A percentile compares a stretch with the other conserved stretches of the same genome.
Conservation (phyloP, 2,329 filamentous ascomycete species). For the Nakataea oryzae region DNA sequence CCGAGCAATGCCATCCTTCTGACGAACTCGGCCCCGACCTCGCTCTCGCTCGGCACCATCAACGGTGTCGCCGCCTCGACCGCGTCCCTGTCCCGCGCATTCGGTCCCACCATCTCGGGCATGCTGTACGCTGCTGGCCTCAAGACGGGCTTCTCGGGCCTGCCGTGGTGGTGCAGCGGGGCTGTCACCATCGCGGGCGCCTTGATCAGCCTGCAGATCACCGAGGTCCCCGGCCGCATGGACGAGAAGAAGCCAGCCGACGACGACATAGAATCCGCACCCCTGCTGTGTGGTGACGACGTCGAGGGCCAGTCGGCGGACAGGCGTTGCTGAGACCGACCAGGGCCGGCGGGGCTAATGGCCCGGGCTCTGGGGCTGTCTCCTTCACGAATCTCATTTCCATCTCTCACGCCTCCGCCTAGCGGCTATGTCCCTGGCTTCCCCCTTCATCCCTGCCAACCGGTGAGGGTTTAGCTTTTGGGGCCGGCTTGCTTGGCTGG, state of each 20-base stretch:
- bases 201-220: slow-evolving; percentile 64
- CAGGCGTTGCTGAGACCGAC: neutral
- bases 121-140: slow-evolving; percentile 74
- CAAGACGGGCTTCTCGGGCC: slow-evolving; percentile 68
- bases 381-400: too few species aligned
- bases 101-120: slow-evolving; percentile 83
- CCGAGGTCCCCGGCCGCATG: slow-evolving; percentile 43
- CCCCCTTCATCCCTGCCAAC: too few species aligned
- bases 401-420: too few species aligned
- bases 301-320: neutral
- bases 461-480: too few species aligned
- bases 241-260: slow-evolving; percentile 26
- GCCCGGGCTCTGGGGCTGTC: too few species aligned
- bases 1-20: slow-evolving; percentile 83
- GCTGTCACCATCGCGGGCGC: slow-evolving; percentile 66
- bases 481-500: too few species aligned
- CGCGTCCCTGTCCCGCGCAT: slow-evolving; percentile 77
- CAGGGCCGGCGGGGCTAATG: neutral
- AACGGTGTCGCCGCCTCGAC: slow-evolving; percentile 89
- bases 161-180: slow-evolving; percentile 90
- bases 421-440: too few species aligned
- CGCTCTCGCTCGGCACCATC: slow-evolving; percentile 77
- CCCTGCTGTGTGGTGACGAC: neutral
- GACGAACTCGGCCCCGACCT: slow-evolving; percentile 77
- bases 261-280: slow-evolving; percentile 25